A percentile compares a stretch with the other conserved stretches of the same genome.
Conservation (phyloP, 176 grass and related monocot species). For the Olyra latifolia region DNA sequence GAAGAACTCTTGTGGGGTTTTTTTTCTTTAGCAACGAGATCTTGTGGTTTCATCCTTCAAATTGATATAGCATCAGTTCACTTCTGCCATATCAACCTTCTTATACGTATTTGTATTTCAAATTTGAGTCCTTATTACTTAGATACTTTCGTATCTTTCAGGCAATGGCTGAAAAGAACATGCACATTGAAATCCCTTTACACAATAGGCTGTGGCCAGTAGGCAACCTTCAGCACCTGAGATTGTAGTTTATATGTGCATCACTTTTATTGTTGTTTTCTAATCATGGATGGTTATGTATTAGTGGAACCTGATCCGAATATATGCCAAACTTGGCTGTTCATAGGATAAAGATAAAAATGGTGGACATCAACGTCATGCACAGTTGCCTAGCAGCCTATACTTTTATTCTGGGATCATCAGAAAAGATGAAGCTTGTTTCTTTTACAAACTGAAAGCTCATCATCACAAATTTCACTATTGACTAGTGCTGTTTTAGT, state of each 20-base stretch:
- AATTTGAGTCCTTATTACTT: conserved; percentile 26
- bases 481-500: conserved; percentile 26
- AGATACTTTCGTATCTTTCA: conserved; percentile 38
- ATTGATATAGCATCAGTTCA: conserved; percentile 16
- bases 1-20: too few relatives aligned
- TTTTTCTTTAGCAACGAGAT: too few relatives aligned
- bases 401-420: conserved; percentile 74
- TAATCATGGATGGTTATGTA: conserved; percentile 26
- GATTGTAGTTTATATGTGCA: conserved; percentile 21
- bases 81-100: background rate
- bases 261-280: background rate
- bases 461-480: background rate
- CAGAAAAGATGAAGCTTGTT: conserved; percentile 53
- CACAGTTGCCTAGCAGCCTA: conserved; percentile 64
- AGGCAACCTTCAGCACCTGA: conserved; percentile 14
- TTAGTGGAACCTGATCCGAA: conserved; percentile 46
- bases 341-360: conserved; percentile 63
- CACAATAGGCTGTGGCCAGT: conserved; percentile 57
- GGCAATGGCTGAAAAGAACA: conserved; percentile 69
- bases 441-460: conserved; percentile 8
- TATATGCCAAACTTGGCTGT: conserved; percentile 69
- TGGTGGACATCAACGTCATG: conserved; percentile 55
- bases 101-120: background rate
- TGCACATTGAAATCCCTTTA: conserved; percentile 66
- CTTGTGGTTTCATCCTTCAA: conserved; percentile 14